These are phyloP conservation scores for Dioszegia crocea DNA, from an alignment of 768 basidiomycete genomes.

Conservation along the genomic window DNA sequence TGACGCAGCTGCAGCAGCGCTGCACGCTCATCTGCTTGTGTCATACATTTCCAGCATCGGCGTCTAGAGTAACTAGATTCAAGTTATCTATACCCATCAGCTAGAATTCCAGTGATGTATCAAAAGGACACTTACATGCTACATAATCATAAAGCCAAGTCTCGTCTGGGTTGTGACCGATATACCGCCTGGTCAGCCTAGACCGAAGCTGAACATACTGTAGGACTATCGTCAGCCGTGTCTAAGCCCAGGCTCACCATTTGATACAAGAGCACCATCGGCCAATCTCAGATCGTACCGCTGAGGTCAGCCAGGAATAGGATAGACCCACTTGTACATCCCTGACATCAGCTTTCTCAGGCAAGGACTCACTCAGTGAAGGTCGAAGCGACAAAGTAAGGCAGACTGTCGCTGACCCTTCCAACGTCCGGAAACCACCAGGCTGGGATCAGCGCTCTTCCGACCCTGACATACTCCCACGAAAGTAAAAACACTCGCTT, in stretches of 20 bases:
- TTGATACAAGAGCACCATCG: background rate
- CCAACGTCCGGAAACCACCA: conserved; percentile 15
- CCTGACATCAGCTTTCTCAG: background rate
- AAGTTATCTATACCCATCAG: conserved; percentile 10
- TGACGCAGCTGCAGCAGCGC: background rate
- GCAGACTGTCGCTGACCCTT: background rate
- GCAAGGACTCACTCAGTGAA: background rate
- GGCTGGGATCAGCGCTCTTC: background rate
- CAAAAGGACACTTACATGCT: background rate
- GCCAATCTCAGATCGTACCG: conserved; percentile 2
- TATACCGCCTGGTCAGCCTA: conserved; percentile 1
- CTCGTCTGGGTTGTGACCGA: conserved; percentile 1
- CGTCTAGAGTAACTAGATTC: conserved; percentile 2
- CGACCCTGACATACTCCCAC: background rate
- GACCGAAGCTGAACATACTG: background rate
- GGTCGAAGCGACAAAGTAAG: background rate
- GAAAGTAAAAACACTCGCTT: background rate
- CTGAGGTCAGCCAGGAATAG: background rate
- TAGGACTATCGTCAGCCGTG: background rate
- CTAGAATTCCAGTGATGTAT: background rate
- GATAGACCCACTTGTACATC: background rate
- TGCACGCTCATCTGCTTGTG: no score
- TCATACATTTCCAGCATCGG: background rate
- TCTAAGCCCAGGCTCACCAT: background rate
- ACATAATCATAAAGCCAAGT: conserved; percentile 11